Evolutionary conservation across 768 basidiomycete species (phyloP).

Genomic region (Podaxis pistillaris): DNA sequence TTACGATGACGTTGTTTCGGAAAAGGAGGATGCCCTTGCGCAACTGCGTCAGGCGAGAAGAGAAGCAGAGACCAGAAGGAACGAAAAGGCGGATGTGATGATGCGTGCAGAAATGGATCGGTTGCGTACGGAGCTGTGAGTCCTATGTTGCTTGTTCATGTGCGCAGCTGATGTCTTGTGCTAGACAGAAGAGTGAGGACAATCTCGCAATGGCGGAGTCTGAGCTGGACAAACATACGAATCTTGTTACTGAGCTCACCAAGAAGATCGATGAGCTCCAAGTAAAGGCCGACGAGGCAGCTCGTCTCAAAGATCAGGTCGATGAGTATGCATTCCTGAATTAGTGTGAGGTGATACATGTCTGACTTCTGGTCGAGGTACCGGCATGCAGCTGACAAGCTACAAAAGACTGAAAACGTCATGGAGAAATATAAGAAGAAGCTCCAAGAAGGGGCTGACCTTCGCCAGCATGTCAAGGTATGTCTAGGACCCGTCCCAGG

Average conservation of each 20-base stretch:
- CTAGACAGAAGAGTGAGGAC: slow-evolving; percentile 92
- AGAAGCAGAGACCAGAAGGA: slow-evolving; percentile 58
- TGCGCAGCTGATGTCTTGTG: slow-evolving; percentile 17
- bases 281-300: slow-evolving; percentile 71
- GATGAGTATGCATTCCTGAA: slow-evolving; percentile 69
- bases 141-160: slow-evolving; percentile 17
- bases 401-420: slow-evolving; percentile 94
- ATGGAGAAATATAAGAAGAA: slow-evolving; percentile 99
- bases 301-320: slow-evolving; percentile 84
- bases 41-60: slow-evolving; percentile 60
- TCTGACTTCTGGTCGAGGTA: slow-evolving; percentile 48
- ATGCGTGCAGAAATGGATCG: slow-evolving; percentile 82
- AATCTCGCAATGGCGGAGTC: slow-evolving; percentile 79
- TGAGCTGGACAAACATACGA: slow-evolving; percentile 79
- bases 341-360: background rate
- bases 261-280: slow-evolving; percentile 83
- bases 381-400: slow-evolving; percentile 86
- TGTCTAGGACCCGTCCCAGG: slow-evolving; percentile 11
- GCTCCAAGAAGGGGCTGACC: slow-evolving; percentile 89
- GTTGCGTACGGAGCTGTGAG: slow-evolving; percentile 82
- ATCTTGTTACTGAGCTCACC: slow-evolving; percentile 67
- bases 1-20: slow-evolving; percentile 72
- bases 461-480: slow-evolving; percentile 85
- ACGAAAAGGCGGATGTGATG: slow-evolving; percentile 73
- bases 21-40: slow-evolving; percentile 73